These are phyloP conservation scores for Bryopsis sp. DNA, from an alignment of 139 green algal species.

Conservation along the genomic window DNA sequence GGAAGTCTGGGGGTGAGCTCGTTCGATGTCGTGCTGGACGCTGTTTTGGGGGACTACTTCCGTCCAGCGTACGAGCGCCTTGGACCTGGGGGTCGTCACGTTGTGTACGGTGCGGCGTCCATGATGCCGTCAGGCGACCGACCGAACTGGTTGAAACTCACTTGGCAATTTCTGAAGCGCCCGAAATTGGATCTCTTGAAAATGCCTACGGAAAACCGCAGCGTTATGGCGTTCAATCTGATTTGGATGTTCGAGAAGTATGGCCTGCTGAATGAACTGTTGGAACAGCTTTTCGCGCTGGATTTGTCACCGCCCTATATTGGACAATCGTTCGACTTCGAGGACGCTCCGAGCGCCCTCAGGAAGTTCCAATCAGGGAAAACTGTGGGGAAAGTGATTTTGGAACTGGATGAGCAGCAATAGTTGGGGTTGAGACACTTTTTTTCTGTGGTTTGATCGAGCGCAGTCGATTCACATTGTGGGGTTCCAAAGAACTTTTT, in stretches of 20 bases:
- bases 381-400: conserved; percentile 37
- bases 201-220: conserved; percentile 38
- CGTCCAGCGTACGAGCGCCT: conserved; percentile 20
- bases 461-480: too few species aligned
- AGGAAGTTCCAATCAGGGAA: conserved; percentile 28
- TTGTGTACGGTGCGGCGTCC: conserved; percentile 28
- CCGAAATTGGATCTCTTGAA: conserved; percentile 29
- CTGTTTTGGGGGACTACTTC: conserved; percentile 27
- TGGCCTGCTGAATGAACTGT: conserved; percentile 22
- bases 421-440: too few species aligned
- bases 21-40: conserved; percentile 35
- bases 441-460: too few species aligned
- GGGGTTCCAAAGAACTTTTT: too few species aligned
- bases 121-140: conserved; percentile 25
- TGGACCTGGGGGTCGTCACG: conserved; percentile 22
- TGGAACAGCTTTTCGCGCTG: conserved; percentile 29
- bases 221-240: conserved; percentile 33
- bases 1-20: neutral
- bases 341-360: conserved; percentile 28
- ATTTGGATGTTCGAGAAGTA: conserved; percentile 31
- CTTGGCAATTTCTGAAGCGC: conserved; percentile 23
- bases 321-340: conserved; percentile 18
- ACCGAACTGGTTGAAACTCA: conserved; percentile 14
- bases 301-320: conserved; percentile 26
- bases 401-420: too few species aligned